Evolutionary conservation across 768 basidiomycete species (phyloP).

Genomic region (Sarcomyxa edulis): DNA sequence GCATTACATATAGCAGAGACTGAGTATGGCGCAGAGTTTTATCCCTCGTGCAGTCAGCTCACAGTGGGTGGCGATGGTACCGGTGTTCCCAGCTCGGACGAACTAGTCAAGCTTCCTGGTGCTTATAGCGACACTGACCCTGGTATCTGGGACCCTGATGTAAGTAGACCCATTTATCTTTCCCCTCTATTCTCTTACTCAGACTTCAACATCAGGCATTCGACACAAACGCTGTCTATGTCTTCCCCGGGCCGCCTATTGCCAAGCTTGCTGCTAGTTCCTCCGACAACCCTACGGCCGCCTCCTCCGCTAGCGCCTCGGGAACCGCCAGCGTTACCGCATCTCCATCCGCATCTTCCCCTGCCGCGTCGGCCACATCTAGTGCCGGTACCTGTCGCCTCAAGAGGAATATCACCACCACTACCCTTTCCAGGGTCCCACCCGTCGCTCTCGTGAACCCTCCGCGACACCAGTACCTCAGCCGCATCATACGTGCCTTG

Average conservation of each 20-base stretch:
- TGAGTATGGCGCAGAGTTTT: constrained; percentile 79
- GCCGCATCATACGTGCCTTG: constrained; percentile 26
- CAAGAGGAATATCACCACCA: not conserved
- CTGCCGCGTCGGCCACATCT: constrained; percentile 1
- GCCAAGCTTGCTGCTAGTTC: constrained; percentile 25
- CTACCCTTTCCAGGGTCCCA: too few species aligned
- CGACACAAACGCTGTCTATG: constrained; percentile 24
- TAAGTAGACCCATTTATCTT: constrained; percentile 14
- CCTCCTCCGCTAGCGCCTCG: constrained; percentile 3
- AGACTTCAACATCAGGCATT: too few species aligned
- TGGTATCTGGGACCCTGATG: constrained; percentile 56
- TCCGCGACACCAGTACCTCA: constrained; percentile 19
- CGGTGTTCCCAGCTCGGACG: constrained; percentile 36
- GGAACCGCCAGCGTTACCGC: constrained; percentile 5
- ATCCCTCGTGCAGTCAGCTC: constrained; percentile 65
- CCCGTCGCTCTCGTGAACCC: too few species aligned
- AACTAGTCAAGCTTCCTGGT: constrained; percentile 66
- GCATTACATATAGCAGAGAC: constrained; percentile 62
- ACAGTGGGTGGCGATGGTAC: constrained; percentile 48
- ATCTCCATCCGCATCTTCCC: not conserved
- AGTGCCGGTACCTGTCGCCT: not conserved
- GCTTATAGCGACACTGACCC: constrained; percentile 68
- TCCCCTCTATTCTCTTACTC: not conserved
- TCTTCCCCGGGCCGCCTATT: constrained; percentile 48
- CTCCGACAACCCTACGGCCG: too few species aligned